phyloP scores from a whole-genome alignment of 78 protist species.

The Cavenderia fasciculata region DNA sequence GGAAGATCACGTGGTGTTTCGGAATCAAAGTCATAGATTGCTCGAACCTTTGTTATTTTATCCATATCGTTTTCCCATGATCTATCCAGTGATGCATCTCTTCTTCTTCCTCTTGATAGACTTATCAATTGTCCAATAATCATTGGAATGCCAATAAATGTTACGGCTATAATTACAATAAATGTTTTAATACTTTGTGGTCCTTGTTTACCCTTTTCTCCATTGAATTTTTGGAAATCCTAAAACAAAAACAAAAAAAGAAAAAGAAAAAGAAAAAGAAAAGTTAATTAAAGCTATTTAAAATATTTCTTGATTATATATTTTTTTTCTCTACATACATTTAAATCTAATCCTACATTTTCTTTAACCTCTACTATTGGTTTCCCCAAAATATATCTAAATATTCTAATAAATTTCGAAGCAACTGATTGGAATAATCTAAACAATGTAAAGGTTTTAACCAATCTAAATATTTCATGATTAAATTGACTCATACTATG shows the following conservation, averaged over 20 bases:
- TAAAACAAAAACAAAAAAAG: neutral
- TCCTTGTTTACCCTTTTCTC: conserved; percentile 22
- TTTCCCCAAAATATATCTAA: conserved; percentile 43
- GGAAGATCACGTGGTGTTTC: conserved; percentile 54
- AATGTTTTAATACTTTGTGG: conserved; percentile 11
- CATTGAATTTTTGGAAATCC: conserved; percentile 63
- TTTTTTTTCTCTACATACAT: neutral
- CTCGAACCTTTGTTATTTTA: conserved; percentile 11
- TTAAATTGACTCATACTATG: conserved; percentile 70
- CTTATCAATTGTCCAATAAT: conserved; percentile 53
- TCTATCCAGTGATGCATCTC: conserved; percentile 21
- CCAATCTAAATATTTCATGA: conserved; percentile 25
- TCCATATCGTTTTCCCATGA: conserved; percentile 19
- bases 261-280: no score
- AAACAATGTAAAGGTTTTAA: conserved; percentile 67
- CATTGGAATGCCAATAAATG: conserved; percentile 75
- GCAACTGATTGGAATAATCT: conserved; percentile 53
- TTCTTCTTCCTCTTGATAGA: conserved; percentile 13
- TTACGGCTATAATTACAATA: conserved; percentile 49
- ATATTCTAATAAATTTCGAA: conserved; percentile 14
- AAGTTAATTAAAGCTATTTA: no score
- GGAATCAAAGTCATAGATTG: conserved; percentile 40
- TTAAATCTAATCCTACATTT: conserved; percentile 1
- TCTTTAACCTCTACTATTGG: neutral
- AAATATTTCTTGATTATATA: no score